Conservation (phyloP, 2,329 filamentous ascomycete genomes). For the Phialophora tarda region DNA sequence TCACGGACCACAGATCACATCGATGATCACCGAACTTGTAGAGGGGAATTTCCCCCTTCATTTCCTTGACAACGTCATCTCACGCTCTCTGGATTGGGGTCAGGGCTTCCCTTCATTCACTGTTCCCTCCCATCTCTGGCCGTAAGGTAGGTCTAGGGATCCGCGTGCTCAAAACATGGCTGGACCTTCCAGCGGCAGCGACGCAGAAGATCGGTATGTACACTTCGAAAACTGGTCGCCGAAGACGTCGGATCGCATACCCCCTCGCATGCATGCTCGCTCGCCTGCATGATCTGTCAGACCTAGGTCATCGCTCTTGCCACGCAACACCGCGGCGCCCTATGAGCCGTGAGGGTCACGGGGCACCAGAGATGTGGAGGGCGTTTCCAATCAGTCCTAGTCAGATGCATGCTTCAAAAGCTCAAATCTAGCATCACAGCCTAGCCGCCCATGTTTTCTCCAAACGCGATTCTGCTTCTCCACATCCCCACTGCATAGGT, state of each 20-base stretch:
- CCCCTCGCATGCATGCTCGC: too few relatives aligned
- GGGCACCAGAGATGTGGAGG: background rate
- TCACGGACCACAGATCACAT: background rate
- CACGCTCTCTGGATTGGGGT: too few relatives aligned
- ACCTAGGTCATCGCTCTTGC: too few relatives aligned
- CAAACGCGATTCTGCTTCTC: conserved; percentile 46
- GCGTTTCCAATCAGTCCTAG: background rate
- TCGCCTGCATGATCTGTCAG: too few relatives aligned
- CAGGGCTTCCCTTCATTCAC: too few relatives aligned
- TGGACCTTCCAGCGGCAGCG: background rate
- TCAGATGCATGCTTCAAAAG: background rate
- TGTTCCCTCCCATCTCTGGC: too few relatives aligned
- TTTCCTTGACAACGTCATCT: background rate
- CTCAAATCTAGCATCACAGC: conserved; percentile 23
- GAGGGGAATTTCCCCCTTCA: background rate
- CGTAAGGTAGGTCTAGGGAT: too few relatives aligned
- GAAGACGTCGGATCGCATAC: too few relatives aligned
- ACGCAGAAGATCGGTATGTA: background rate
- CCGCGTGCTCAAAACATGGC: too few relatives aligned
- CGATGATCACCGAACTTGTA: background rate
- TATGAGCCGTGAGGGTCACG: too few relatives aligned
- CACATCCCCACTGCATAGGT: conserved; percentile 45
- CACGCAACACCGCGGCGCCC: too few relatives aligned
- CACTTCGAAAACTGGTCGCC: too few relatives aligned
- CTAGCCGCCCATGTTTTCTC: conserved; percentile 53